These are phyloP conservation scores for Suillus subalutaceus DNA, from an alignment of 768 basidiomycete species.

Conservation along the genomic window DNA sequence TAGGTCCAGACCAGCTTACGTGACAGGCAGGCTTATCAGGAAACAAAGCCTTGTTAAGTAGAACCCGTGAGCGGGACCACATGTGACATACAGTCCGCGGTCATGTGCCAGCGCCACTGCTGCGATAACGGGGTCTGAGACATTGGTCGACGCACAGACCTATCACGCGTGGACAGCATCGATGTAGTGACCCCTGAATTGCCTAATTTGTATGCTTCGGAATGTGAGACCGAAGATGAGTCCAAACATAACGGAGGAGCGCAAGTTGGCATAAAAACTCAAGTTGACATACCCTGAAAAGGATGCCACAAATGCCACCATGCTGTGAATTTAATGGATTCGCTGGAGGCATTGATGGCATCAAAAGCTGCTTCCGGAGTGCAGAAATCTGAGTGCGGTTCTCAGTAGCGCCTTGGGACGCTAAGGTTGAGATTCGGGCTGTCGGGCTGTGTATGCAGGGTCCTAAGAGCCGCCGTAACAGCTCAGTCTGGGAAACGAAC, in stretches of 20 bases:
- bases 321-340: background rate
- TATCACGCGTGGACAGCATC: background rate
- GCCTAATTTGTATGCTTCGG: slow-evolving; percentile 1
- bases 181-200: background rate
- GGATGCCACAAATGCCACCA: background rate
- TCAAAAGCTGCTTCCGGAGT: background rate
- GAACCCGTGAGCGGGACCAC: slow-evolving; percentile 1
- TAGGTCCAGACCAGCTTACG: background rate
- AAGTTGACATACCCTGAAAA: slow-evolving; percentile 4
- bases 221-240: background rate
- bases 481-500: background rate
- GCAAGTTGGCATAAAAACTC: background rate
- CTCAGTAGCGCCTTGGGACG: background rate
- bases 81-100: background rate
- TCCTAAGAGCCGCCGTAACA: slow-evolving; percentile 15
- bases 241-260: slow-evolving; percentile 3
- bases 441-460: slow-evolving; percentile 8
- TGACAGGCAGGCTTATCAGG: background rate
- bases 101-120: background rate
- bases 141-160: background rate
- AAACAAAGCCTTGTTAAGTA: background rate
- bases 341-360: slow-evolving; percentile 1
- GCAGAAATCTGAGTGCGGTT: background rate
- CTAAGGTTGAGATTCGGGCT: background rate
- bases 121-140: slow-evolving; percentile 2